Evolutionary conservation across 495 filamentous ascomycete genomes (phyloP), one percentile per base, ranked within the genome.

Genomic region (Aspergillus conjunctus): DNA sequence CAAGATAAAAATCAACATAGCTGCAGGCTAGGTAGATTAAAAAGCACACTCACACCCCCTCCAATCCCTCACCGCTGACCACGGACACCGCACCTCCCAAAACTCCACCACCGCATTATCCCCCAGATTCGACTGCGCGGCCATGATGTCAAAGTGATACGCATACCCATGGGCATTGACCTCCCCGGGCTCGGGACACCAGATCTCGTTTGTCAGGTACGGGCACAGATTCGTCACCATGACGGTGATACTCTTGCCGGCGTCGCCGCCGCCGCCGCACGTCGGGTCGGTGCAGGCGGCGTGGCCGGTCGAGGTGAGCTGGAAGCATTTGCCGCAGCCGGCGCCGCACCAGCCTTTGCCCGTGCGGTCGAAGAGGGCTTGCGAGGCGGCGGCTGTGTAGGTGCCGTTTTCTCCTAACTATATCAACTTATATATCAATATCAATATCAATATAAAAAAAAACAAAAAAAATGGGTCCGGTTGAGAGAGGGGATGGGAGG

Each of bases 71-170:
- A 1, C 37, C 51, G 12, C 31, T 30, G 2, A 15, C 21, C 15
- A 4, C 21, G 51, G 51, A 43, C 51, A 60, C 18, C 17, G 11
- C 2, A 50, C 43, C 58, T 60, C 58, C 51, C 48, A 21, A 54
- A 60, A 60, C 51, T 60, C 58, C 3, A 60, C 58, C 7, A 60
- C 51, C 20, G 53, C 58, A 54, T 60, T 60, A 50, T 60, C 58
- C 1, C 58, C 58, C 11, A 60, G 49, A 1, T 37, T 32, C 41
- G 10, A 12, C 21, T 30, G 51, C 58, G 22, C 8, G 12, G 37
- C 58, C 58, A 60, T 54, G 43, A 60, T 60, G 12, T 60, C 58
- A 22, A 60, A 60, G 14, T 60, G 58, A n/a, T 60, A 60, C 14
- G 6, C 18, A 22, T 54, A 60, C 12, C 58, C 58, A 8, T 54